Evolutionary conservation across 495 filamentous ascomycete genomes (phyloP).

Genomic region (Paragyromitra xinjiangensis): DNA sequence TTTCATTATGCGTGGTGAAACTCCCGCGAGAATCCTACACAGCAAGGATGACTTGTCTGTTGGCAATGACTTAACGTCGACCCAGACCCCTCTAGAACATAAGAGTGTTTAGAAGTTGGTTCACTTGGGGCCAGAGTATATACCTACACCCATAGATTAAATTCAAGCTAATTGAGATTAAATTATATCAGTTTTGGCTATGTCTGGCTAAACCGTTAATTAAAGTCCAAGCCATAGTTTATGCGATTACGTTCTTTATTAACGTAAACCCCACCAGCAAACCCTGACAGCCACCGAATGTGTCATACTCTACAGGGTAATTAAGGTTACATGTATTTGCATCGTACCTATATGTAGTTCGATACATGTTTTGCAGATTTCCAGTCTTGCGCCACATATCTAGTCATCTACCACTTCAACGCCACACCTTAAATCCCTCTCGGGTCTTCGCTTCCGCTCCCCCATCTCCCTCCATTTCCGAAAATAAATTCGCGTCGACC

Average conservation of each 20-base stretch:
- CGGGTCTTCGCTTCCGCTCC: slow-evolving; percentile 7
- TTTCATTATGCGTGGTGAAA: neutral
- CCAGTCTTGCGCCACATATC: slow-evolving; percentile 21
- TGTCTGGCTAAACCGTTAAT: neutral
- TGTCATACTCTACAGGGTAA: neutral
- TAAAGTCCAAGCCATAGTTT: neutral
- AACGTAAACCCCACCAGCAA: neutral
- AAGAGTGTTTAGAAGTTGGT: neutral
- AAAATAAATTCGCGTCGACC: slow-evolving; percentile 39
- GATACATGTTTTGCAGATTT: neutral
- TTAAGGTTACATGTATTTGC: neutral
- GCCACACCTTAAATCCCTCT: slow-evolving; percentile 39
- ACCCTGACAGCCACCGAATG: neutral
- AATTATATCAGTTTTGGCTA: neutral
- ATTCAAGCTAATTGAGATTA: neutral
- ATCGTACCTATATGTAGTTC: neutral
- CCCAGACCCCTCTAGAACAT: neutral
- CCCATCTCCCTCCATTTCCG: slow-evolving; percentile 19
- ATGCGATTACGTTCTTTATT: neutral
- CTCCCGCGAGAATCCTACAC: neutral
- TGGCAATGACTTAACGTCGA: neutral
- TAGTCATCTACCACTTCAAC: slow-evolving; percentile 15
- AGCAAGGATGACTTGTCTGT: neutral
- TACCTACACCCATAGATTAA: too few species aligned
- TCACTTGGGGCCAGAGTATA: too few species aligned